Evolutionary conservation across 176 grass and related monocot genomes (phyloP).

Genomic region (Carex pumila): DNA sequence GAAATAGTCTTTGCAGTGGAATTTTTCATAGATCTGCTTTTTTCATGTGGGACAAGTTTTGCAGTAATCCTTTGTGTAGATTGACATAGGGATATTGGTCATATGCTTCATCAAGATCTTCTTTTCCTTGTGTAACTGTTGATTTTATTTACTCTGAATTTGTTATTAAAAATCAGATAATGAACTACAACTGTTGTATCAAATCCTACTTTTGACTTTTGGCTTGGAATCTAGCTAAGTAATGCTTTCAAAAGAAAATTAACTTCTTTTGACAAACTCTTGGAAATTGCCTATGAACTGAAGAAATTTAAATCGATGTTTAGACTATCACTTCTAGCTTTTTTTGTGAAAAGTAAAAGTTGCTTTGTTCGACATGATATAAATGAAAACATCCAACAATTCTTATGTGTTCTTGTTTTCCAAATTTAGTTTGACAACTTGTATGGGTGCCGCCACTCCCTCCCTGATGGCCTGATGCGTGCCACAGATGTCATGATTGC

Average conservation of each 20-base stretch:
- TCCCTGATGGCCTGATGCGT: conserved; percentile 95
- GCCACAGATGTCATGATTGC: conserved; percentile 98
- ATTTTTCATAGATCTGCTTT: not conserved
- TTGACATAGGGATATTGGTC: not conserved
- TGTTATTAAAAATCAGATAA: not conserved
- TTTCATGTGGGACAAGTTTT: not conserved
- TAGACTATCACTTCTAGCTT: not conserved
- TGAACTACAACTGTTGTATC: not conserved
- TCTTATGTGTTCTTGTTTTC: not conserved
- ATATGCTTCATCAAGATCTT: not conserved
- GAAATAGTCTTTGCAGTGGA: not conserved
- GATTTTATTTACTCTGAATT: not conserved
- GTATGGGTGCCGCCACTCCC: conserved; percentile 97
- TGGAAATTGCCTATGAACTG: not conserved
- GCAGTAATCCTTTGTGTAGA: not conserved
- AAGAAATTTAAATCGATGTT: not conserved
- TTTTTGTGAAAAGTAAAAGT: not conserved
- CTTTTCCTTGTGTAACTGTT: not conserved
- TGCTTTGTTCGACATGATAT: not conserved
- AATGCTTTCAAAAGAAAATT: not conserved
- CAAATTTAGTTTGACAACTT: conserved; percentile 79
- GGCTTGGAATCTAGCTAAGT: not conserved
- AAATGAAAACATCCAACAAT: not conserved
- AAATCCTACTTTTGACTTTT: not conserved
- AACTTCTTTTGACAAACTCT: not conserved